phyloP scores from a whole-genome alignment of 306 rosid species.

The Dryas drummondii region DNA sequence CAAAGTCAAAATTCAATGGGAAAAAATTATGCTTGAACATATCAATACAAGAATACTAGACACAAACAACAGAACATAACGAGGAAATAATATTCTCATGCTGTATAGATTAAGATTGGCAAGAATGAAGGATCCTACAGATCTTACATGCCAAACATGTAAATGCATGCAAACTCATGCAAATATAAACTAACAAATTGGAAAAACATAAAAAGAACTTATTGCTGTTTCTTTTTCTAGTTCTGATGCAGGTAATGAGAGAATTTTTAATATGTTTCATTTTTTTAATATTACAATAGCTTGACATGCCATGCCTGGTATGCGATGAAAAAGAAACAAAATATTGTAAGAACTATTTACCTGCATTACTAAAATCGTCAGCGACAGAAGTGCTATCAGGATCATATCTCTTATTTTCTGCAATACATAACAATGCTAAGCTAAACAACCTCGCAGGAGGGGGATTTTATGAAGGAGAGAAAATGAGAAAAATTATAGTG shows the following conservation, averaged over 20 bases:
- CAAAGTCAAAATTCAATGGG: not conserved
- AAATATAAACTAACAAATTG: not conserved
- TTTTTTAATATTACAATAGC: conserved; percentile 9
- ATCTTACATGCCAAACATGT: not conserved
- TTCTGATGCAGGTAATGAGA: not conserved
- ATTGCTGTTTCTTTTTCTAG: not conserved
- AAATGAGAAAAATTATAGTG: conserved; percentile 22
- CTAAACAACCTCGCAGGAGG: conserved; percentile 2
- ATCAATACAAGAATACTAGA: not conserved
- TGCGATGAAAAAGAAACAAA: conserved; percentile 7
- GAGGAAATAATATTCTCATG: not conserved
- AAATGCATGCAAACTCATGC: not conserved
- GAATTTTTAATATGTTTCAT: not conserved
- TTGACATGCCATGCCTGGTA: conserved; percentile 25
- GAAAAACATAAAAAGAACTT: not conserved
- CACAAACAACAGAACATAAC: not conserved
- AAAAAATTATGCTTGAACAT: not conserved
- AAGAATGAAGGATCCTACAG: not conserved
- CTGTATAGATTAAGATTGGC: not conserved
- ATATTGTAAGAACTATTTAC: conserved; percentile 39
- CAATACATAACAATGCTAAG: conserved; percentile 27
- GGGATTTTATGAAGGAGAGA: conserved; percentile 17
- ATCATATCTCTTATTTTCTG: conserved; percentile 73
- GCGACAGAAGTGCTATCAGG: conserved; percentile 49
- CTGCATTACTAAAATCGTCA: conserved; percentile 59